Evolutionary conservation across 2,329 filamentous ascomycete genomes (phyloP), one percentile per base, ranked within the genome.

Genomic region (Emergomyces pasteurianus): DNA sequence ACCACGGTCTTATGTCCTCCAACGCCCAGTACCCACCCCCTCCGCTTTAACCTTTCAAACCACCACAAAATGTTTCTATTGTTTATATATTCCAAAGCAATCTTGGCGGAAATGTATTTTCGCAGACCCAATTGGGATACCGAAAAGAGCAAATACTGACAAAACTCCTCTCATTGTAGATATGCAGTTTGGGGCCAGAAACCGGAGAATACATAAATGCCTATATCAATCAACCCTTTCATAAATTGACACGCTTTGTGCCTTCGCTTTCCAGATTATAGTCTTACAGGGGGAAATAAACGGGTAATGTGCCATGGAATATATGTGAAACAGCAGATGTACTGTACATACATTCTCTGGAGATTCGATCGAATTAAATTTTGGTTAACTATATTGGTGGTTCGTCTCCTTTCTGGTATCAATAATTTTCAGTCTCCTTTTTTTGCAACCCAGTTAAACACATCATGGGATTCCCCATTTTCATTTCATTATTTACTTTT

Each of bases 151-250:
- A 36, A 36, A 36, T 36, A 43, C 42, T 43, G 42, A 43, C 12
- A 14, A 43, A 9, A 2, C 42, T 21, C 23, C 57, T 10, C 43
- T 2, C 2, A 12, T 26, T 49, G 23, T 58, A 63, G 62, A 23
- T 63, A 63, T 36, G 62, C 61, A 3, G 62, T 61, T 12, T 63
- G 54, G 28, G 62, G 62, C 12, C 61, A 63, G n/a, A 63, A 34
- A 59, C 64, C 46, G 14, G 21, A 36, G 26, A 59, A 49, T 26
- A 16, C 14, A 56, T 26, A 56, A 21, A 16, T 26, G n/a, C 26
- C 7, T n/a, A 18, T 43, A 43, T 21, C 42, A 43, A 16, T 43
- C 34, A 36, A 36, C 10, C 21, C 9, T 47, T 47, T n/a, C 21
- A 47, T 12, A 14, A 47, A 23, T 47, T n/a, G 42, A 43, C 18